These are phyloP conservation scores for Casuarina cunninghamiana DNA, from an alignment of 306 rosid genomes.

Conservation along the genomic window DNA sequence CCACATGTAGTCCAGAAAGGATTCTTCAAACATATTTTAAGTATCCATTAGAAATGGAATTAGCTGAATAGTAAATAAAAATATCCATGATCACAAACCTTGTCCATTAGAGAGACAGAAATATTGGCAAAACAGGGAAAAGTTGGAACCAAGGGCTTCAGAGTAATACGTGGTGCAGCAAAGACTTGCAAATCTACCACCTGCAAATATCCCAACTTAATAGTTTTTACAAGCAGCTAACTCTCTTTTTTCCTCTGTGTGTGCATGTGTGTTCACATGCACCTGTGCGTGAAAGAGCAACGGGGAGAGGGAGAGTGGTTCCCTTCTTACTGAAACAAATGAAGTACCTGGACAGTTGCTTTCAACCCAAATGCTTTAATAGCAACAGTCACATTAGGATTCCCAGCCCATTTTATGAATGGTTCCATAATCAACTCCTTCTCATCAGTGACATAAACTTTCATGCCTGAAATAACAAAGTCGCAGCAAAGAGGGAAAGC, in stretches of 20 bases:
- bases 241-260: neutral
- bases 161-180: constrained; percentile 73
- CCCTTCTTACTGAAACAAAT: constrained; percentile 2
- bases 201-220: constrained; percentile 44
- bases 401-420: constrained; percentile 86
- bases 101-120: constrained; percentile 84
- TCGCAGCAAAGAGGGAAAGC: constrained; percentile 12
- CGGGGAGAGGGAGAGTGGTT: no score
- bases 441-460: constrained; percentile 81
- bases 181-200: constrained; percentile 81
- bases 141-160: constrained; percentile 96
- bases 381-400: constrained; percentile 73
- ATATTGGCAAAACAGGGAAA: constrained; percentile 94
- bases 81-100: constrained; percentile 53
- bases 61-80: neutral
- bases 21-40: neutral
- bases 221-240: constrained; percentile 18
- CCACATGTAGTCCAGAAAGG: neutral
- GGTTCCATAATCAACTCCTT: constrained; percentile 97
- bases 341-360: constrained; percentile 76
- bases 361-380: constrained; percentile 85
- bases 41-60: constrained; percentile 1
- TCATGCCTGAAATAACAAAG: constrained; percentile 62
- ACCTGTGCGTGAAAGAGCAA: neutral
- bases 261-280: no score